phyloP scores from a whole-genome alignment of 495 filamentous ascomycete genomes.

The Hypoxylon lienhwacheense region DNA sequence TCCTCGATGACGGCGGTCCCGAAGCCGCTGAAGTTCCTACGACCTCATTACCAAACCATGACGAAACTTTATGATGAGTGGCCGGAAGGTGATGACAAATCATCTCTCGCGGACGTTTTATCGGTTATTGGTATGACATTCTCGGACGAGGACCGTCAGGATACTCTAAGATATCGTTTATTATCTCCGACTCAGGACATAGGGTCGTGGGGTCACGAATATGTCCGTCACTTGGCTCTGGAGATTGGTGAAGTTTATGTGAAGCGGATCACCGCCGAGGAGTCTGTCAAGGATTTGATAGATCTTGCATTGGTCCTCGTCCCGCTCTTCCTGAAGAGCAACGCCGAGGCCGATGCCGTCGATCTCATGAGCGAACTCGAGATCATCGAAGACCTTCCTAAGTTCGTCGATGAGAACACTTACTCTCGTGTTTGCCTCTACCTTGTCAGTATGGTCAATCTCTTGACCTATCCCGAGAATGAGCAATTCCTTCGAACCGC shows the following conservation, averaged over 20 bases:
- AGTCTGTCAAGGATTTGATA: conserved; percentile 70
- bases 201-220: conserved; percentile 98
- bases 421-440: conserved; percentile 93
- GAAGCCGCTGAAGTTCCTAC: conserved; percentile 95
- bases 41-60: conserved; percentile 90
- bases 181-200: conserved; percentile 88
- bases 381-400: conserved; percentile 89
- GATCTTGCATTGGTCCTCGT: conserved; percentile 83
- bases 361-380: conserved; percentile 96
- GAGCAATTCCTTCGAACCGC: conserved; percentile 89
- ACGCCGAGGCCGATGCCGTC: conserved; percentile 96
- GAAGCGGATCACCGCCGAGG: conserved; percentile 63
- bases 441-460: conserved; percentile 98
- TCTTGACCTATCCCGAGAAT: conserved; percentile 96
- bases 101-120: conserved; percentile 88
- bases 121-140: conserved; percentile 99
- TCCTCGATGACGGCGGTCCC: conserved; percentile 99
- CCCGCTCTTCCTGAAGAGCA: conserved; percentile 93
- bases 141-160: conserved; percentile 91
- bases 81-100: conserved; percentile 80
- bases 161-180: conserved; percentile 93
- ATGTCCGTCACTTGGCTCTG: conserved; percentile 90
- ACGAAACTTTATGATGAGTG: conserved; percentile 85
- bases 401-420: conserved; percentile 90
- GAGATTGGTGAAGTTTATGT: conserved; percentile 94